Evolutionary conservation across 345 rosid genomes (phyloP).

Genomic region (Trapa incisa): DNA sequence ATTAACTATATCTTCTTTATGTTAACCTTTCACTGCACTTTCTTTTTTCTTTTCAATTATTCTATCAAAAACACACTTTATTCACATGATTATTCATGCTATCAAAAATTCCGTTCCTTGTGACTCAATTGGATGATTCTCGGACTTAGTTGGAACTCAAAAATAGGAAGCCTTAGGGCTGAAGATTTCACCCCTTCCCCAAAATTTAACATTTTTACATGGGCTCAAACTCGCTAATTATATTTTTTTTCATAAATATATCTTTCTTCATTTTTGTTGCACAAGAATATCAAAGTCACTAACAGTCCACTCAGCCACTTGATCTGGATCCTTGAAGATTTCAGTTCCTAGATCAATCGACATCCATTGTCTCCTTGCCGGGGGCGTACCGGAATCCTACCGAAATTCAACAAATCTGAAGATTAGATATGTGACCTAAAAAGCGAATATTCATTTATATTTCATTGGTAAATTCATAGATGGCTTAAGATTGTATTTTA

Average conservation of each 20-base stretch:
- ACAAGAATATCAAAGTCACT: constrained; percentile 45
- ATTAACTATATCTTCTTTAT: no score
- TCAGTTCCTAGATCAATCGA: constrained; percentile 58
- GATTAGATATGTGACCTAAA: background rate
- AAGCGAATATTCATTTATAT: background rate
- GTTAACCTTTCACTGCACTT: no score
- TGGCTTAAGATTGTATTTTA: background rate
- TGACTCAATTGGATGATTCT: no score
- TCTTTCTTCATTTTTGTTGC: constrained; percentile 14
- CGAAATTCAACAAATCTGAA: background rate
- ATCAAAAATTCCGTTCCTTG: no score
- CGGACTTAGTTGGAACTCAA: no score
- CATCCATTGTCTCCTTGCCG: constrained; percentile 55
- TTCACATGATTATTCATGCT: no score
- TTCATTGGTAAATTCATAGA: no score
- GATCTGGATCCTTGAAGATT: constrained; percentile 32
- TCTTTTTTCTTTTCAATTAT: no score
- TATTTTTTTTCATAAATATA: background rate
- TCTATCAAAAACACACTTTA: no score
- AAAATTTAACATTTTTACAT: background rate
- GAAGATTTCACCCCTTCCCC: background rate
- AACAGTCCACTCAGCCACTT: constrained; percentile 47
- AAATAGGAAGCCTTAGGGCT: background rate
- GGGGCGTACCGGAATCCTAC: constrained; percentile 47
- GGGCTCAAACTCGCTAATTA: background rate